Evolutionary conservation across 2,329 filamentous ascomycete species (phyloP).

Genomic region (Emmonsia crescens): DNA sequence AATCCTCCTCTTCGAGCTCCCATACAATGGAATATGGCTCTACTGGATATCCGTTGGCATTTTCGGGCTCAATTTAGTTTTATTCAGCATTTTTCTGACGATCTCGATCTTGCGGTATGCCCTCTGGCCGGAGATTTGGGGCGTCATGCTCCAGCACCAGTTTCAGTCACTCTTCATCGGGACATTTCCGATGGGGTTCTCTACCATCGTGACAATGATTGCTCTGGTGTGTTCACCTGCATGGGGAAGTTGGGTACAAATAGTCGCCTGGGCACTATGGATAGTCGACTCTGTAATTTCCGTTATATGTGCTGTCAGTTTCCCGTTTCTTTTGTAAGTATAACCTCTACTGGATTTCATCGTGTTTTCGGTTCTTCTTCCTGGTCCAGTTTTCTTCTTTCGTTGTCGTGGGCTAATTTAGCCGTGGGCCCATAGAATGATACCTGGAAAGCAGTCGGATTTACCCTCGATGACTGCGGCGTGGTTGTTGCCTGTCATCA

Average conservation of each 20-base stretch:
- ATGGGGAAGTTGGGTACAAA: conserved; percentile 50
- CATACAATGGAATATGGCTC: conserved; percentile 30
- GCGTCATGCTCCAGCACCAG: conserved; percentile 55
- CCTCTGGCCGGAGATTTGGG: conserved; percentile 56
- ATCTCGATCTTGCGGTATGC: conserved; percentile 51
- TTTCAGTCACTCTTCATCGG: conserved; percentile 58
- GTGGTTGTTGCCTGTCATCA: conserved; percentile 57
- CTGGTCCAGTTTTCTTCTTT: background rate
- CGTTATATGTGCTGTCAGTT: conserved; percentile 43
- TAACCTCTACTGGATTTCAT: conserved; percentile 1
- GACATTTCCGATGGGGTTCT: conserved; percentile 58
- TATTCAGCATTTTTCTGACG: conserved; percentile 26
- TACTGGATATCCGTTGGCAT: conserved; percentile 30
- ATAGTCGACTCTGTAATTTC: conserved; percentile 47
- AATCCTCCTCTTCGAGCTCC: conserved; percentile 26
- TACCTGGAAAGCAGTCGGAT: conserved; percentile 31
- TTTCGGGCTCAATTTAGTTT: conserved; percentile 27
- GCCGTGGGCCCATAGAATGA: conserved; percentile 15
- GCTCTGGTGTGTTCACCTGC: conserved; percentile 47
- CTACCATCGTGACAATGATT: conserved; percentile 57
- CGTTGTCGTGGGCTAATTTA: background rate
- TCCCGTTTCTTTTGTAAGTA: conserved; percentile 47
- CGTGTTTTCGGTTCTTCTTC: background rate
- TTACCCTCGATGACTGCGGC: conserved; percentile 54
- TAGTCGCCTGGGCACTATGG: conserved; percentile 49